phyloP scores from a whole-genome alignment of 768 basidiomycete genomes.

The Mycena venus region DNA sequence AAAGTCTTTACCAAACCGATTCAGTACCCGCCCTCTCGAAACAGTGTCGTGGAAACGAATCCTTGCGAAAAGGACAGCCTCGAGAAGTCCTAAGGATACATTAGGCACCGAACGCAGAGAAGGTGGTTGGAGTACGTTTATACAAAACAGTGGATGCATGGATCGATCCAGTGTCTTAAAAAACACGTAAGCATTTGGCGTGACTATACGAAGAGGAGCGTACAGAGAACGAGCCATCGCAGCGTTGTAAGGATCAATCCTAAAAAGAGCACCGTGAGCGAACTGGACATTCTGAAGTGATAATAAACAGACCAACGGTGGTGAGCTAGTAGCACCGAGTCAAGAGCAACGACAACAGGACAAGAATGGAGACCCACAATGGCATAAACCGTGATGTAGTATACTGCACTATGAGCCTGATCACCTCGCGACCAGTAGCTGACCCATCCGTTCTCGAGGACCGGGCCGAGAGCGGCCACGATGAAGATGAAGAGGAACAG shows the following conservation, averaged over 20 bases:
- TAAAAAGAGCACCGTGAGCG: not conserved
- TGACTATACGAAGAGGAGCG: conserved; percentile 32
- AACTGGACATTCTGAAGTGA: not conserved
- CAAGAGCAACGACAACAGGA: conserved; percentile 1
- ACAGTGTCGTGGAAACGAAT: conserved; percentile 95
- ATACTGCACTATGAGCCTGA: conserved; percentile 59
- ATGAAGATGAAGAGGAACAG: conserved; percentile 66
- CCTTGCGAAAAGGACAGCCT: conserved; percentile 87
- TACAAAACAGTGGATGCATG: conserved; percentile 85
- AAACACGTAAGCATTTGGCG: conserved; percentile 26
- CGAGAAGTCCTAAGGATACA: conserved; percentile 65
- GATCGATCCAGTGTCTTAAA: conserved; percentile 80
- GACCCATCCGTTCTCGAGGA: conserved; percentile 81
- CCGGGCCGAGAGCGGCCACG: conserved; percentile 73
- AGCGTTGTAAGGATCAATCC: conserved; percentile 65
- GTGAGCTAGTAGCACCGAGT: conserved; percentile 43
- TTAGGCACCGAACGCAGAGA: not conserved
- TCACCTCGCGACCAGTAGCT: conserved; percentile 75
- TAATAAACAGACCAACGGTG: conserved; percentile 49
- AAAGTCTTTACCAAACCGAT: conserved; percentile 92
- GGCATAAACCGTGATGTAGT: conserved; percentile 82
- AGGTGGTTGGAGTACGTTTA: conserved; percentile 58
- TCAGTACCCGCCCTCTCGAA: conserved; percentile 85
- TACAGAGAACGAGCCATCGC: conserved; percentile 81
- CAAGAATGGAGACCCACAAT: conserved; percentile 56